Conservation (phyloP, 768 basidiomycete species). For the Hypholoma sublateritium region DNA sequence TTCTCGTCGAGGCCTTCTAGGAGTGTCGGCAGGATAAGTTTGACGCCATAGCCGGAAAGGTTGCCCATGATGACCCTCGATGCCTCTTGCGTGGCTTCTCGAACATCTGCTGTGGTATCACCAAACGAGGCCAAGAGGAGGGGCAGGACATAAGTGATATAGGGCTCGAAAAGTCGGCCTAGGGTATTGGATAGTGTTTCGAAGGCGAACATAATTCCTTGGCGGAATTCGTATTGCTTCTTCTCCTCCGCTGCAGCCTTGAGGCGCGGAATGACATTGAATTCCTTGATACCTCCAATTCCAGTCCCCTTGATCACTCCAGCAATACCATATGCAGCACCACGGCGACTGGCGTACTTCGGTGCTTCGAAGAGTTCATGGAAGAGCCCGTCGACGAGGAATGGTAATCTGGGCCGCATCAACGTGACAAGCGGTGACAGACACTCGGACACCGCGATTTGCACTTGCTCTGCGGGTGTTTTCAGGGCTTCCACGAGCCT, state of each 20-base stretch:
- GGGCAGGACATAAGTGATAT: constrained; percentile 81
- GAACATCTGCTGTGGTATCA: constrained; percentile 81
- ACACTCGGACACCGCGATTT: constrained; percentile 95
- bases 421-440: constrained; percentile 80
- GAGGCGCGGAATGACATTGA: constrained; percentile 72
- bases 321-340: constrained; percentile 94
- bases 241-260: constrained; percentile 84
- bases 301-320: constrained; percentile 93
- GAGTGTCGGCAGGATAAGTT: constrained; percentile 88
- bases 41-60: constrained; percentile 93
- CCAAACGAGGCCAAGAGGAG: constrained; percentile 84
- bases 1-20: constrained; percentile 94
- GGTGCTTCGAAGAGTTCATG: constrained; percentile 72
- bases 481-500: constrained; percentile 85
- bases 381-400: constrained; percentile 76
- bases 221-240: constrained; percentile 80
- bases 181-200: constrained; percentile 88
- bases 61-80: constrained; percentile 93
- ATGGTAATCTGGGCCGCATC: constrained; percentile 58
- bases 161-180: constrained; percentile 92
- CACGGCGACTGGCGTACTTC: constrained; percentile 94
- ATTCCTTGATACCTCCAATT: constrained; percentile 81
- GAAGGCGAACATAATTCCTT: constrained; percentile 94
- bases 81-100: constrained; percentile 92
- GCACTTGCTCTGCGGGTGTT: constrained; percentile 95